These are phyloP conservation scores for Erysimum pusillum DNA, from an alignment of 441 rosid species.

Conservation along the genomic window DNA sequence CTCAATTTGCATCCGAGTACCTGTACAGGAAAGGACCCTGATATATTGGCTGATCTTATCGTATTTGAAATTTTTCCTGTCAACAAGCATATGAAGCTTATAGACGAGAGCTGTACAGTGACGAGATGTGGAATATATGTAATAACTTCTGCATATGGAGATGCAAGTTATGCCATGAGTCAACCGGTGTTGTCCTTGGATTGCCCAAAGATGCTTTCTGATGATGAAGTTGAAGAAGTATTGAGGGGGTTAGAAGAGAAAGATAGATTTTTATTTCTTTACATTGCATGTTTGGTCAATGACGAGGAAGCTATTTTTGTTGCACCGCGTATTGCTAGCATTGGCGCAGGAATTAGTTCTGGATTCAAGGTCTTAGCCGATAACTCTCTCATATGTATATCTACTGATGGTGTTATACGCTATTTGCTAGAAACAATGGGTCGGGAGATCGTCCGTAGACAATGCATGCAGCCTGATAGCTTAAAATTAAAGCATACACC, in stretches of 20 bases:
- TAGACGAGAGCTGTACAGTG: constrained; percentile 12
- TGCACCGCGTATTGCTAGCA: background rate
- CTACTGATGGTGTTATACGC: no score
- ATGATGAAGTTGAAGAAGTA: background rate
- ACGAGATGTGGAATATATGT: constrained; percentile 1
- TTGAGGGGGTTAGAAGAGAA: constrained; percentile 2
- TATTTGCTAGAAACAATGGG: no score
- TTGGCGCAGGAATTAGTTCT: background rate
- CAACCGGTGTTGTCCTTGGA: background rate
- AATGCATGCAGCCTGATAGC: no score
- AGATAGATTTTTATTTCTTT: background rate
- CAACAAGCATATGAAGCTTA: background rate
- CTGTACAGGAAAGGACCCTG: background rate
- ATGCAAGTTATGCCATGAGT: background rate
- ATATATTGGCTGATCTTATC: background rate
- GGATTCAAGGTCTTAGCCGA: constrained; percentile 1
- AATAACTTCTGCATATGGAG: background rate
- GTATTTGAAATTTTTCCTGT: constrained; percentile 20
- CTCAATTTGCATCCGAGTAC: background rate
- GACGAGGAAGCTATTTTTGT: constrained; percentile 2
- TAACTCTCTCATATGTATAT: constrained; percentile 1
- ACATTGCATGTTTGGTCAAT: background rate
- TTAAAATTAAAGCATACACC: no score
- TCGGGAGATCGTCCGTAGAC: no score
- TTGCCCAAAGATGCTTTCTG: background rate